Evolutionary conservation across 495 filamentous ascomycete species (phyloP), one percentile per base, ranked within the genome.

Genomic region (Thermochaetoides thermophila): DNA sequence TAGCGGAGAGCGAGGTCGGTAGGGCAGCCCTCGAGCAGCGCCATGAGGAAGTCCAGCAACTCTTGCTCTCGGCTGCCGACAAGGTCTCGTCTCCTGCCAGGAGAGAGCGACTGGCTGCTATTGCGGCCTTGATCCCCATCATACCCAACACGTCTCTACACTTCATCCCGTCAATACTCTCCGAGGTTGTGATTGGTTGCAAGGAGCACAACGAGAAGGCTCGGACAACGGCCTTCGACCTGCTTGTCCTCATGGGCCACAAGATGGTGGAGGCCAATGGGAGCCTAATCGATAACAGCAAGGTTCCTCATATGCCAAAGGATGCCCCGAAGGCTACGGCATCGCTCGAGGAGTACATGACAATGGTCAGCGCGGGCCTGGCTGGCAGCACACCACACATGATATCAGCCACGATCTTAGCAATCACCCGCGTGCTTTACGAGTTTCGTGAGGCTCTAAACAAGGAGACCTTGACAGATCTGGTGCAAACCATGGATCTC

Each of bases 141-240:
- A 63, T 94, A 7, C 83, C 85, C 1, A 60, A 70, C 9, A 61
- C 64, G 2, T 77, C 80, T 14, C 70, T 97, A 17, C 78, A 94
- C 52, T 96, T 96, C 62, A 84, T 97, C 29, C 86, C 89, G 2
- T 70, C 80, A 5, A 71, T 96, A 18, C 68, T 97, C 15, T 81
- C 84, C 2, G 89, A 97, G 57, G 84, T 93, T 17, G 83, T 96
- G 24, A 78, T 97, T 29, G 79, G 83, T 29, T 81, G 83, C 57
- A 97, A 97, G 59, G 91, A 96, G 57, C 77, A 87, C 48, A 96
- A 96, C 55, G 87, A 97, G 53, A 84, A 83, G 50, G 84, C 89
- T 0, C 68, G 89, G 26, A 81, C 78, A 14, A 71, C 76, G 1
- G 87, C 89, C 0, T 97, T 95, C 46, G 84, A 92, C 27, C 64